phyloP scores from a whole-genome alignment of 495 filamentous ascomycete species.

The Penicillium crystallinum region DNA sequence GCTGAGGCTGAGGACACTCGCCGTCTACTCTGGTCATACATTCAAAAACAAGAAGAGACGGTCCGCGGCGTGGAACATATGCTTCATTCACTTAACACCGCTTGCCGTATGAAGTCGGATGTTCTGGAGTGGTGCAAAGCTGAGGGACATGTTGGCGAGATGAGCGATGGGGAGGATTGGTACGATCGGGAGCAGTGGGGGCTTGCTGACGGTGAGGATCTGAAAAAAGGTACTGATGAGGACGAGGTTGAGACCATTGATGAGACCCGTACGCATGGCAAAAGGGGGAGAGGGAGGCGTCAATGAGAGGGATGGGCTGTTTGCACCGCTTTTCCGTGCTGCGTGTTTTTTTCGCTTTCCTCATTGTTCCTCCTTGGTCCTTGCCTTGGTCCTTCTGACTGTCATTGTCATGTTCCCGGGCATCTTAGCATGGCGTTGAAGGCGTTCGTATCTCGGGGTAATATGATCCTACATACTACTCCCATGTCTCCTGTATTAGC shows the following conservation, averaged over 20 bases:
- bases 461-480: not conserved
- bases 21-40: constrained; percentile 73
- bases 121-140: constrained; percentile 85
- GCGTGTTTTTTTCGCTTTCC: not conserved
- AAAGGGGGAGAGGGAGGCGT: constrained; percentile 44
- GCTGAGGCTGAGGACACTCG: constrained; percentile 85
- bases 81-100: constrained; percentile 67
- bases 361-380: not conserved
- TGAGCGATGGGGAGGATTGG: constrained; percentile 96
- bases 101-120: constrained; percentile 69
- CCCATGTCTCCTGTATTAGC: not conserved
- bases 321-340: not conserved
- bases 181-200: constrained; percentile 89
- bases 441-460: constrained; percentile 8
- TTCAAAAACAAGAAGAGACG: constrained; percentile 95
- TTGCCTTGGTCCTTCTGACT: not conserved
- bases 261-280: constrained; percentile 71
- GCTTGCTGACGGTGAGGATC: constrained; percentile 62
- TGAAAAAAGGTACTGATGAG: constrained; percentile 89
- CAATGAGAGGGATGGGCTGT: constrained; percentile 18
- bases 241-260: constrained; percentile 74
- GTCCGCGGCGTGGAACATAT: constrained; percentile 73
- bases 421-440: constrained; percentile 27
- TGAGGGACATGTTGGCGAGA: constrained; percentile 76
- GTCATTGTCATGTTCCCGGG: constrained; percentile 3